Percentiles rank a stretch among this genome's conserved stretches.
Conservation (phyloP, 768 basidiomycete species). For the Lactarius trivialis region DNA sequence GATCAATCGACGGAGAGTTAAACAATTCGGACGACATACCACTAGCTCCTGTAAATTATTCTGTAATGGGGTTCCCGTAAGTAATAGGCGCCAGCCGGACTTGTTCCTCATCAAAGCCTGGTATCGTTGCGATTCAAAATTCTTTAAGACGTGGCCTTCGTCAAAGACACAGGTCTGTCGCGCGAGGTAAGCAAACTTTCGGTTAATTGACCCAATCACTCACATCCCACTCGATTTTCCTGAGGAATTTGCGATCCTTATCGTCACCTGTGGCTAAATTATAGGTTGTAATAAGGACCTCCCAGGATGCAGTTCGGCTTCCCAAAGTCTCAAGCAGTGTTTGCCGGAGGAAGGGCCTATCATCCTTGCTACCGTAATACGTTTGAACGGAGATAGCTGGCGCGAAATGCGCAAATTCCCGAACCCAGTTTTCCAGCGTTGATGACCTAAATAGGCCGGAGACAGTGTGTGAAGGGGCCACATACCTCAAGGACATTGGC, state of each 20-base stretch:
- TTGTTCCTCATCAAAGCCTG: constrained; percentile 79
- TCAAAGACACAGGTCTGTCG: constrained; percentile 87
- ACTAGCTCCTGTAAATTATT: constrained; percentile 88
- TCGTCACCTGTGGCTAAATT: constrained; percentile 85
- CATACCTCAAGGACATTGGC: neutral
- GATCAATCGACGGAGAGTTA: neutral
- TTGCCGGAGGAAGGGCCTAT: constrained; percentile 66
- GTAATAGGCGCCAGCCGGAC: constrained; percentile 82
- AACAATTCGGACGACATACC: constrained; percentile 41
- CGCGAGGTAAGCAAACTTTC: neutral
- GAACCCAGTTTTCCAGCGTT: constrained; percentile 96
- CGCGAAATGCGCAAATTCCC: constrained; percentile 90
- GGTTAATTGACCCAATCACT: constrained; percentile 30
- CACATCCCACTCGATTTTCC: constrained; percentile 88
- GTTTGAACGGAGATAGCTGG: constrained; percentile 80
- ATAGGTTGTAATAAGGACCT: constrained; percentile 95
- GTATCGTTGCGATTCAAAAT: constrained; percentile 96
- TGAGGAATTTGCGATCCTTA: constrained; percentile 89
- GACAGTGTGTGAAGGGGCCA: neutral
- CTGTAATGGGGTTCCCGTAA: constrained; percentile 94
- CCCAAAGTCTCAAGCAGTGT: constrained; percentile 57
- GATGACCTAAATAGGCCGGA: constrained; percentile 56
- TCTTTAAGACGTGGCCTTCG: constrained; percentile 96
- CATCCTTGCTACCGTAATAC: constrained; percentile 91
- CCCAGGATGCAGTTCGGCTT: constrained; percentile 59